Percentiles rank a stretch among this genome's conserved stretches.
Evolutionary conservation across 306 rosid species (phyloP).

Genomic region (Quercus agrifolia): DNA sequence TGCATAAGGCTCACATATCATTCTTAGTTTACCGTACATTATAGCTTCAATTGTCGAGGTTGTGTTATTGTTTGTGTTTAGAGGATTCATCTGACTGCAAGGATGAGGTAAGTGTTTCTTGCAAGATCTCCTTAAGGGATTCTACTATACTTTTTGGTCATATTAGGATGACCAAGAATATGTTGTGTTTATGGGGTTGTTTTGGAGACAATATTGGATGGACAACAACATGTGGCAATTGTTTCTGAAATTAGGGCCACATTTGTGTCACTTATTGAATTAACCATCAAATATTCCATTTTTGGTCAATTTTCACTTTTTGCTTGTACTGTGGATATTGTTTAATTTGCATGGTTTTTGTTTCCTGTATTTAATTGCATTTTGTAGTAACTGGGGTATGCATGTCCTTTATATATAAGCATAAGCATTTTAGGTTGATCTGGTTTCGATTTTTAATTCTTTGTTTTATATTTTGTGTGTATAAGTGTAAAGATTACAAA

Average conservation of each 20-base stretch:
- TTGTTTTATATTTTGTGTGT: background rate
- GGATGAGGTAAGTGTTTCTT: background rate
- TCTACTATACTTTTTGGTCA: background rate
- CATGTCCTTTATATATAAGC: background rate
- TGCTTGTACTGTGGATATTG: background rate
- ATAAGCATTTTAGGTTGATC: background rate
- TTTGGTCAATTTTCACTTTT: background rate
- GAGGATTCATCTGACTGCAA: background rate
- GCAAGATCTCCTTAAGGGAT: background rate
- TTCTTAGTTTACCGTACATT: background rate
- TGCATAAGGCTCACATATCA: background rate
- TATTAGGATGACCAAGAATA: background rate
- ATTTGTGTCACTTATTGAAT: background rate
- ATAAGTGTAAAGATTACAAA: constrained; percentile 9
- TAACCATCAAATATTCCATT: background rate
- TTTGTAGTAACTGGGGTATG: background rate
- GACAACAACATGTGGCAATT: background rate
- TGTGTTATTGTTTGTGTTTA: background rate
- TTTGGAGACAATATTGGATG: background rate
- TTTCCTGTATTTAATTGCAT: background rate
- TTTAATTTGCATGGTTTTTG: background rate
- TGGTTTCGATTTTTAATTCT: constrained; percentile 12
- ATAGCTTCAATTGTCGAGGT: background rate
- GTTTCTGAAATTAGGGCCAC: background rate
- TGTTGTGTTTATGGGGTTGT: background rate